Evolutionary conservation across 1,284 basidiomycete genomes (phyloP), one percentile per base, ranked within the genome.

Genomic region (Cryptococcus amylolentus): DNA sequence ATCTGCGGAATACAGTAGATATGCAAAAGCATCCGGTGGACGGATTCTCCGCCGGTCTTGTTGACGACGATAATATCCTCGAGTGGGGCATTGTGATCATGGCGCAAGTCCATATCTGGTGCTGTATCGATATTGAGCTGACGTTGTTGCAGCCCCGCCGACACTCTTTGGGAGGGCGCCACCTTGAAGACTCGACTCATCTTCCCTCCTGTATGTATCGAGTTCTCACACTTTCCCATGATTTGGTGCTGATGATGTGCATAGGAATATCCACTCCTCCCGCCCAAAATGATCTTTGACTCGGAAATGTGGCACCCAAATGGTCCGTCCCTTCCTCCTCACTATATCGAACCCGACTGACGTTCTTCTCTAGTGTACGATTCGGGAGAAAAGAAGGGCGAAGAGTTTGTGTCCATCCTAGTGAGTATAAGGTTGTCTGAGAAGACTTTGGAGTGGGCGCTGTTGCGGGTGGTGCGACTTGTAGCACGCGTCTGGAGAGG

Each of bases 251-350:
- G 18, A 16, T 27, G 44, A 8, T 18, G 35, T 37, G 38, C 12
- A 10, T 58, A 75, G 70, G 91, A 96, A 75, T 98, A 88, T 75
- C 95, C 95, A 18, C 79, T 97, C 52, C 80, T 87, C 40, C 95
- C 95, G 18, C 95, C 95, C 40, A 95, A 90, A 84, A 92, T 98
- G 91, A 85, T 85, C 55, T 98, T 98, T 75, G 83, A 89, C 62
- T 93, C 93, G 5, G 86, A 86, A 59, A 98, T 98, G 94, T 98
- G 95, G 95, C 95, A 98, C 79, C 95, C 96, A 13, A 98, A 97
- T 78, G 91, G 94, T 95, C 63, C 70, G 84, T 76, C 9, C 28
- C 14, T n/a, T 49, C 40, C 20, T 10, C 27, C 13, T 16, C 18
- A 18, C 28, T 46, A 18, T 28, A 31, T 35, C 28, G 26, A 39